Conservation (phyloP, 768 basidiomycete genomes). For the Rhizopogon vesiculosus region DNA sequence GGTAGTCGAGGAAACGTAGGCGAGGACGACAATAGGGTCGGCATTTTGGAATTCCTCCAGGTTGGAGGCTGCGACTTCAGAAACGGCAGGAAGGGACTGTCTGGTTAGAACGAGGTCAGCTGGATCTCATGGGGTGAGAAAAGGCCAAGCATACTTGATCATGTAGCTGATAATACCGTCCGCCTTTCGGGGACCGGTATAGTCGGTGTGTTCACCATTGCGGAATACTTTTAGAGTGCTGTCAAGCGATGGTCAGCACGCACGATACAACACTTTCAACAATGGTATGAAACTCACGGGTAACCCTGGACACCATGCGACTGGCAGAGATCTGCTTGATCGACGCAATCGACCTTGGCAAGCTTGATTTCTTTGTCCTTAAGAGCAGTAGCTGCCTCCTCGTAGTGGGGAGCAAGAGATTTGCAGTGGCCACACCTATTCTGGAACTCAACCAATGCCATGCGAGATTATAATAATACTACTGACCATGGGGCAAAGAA, state of each 20-base stretch:
- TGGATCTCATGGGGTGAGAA: background rate
- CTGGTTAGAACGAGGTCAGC: conserved; percentile 32
- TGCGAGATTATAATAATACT: background rate
- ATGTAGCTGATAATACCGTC: conserved; percentile 97
- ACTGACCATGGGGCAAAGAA: conserved; percentile 87
- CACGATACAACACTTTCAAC: background rate
- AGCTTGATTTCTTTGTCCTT: conserved; percentile 88
- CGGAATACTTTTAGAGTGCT: conserved; percentile 92
- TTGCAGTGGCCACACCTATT: conserved; percentile 94
- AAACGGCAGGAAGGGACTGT: conserved; percentile 92
- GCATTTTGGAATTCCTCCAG: conserved; percentile 81
- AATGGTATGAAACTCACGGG: conserved; percentile 55
- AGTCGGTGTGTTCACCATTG: conserved; percentile 75
- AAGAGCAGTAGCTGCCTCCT: conserved; percentile 88
- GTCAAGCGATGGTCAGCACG: background rate
- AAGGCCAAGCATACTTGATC: conserved; percentile 65
- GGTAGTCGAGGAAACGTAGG: conserved; percentile 75
- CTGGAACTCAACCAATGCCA: background rate
- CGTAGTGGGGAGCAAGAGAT: conserved; percentile 89
- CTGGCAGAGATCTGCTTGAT: conserved; percentile 88
- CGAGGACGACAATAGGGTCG: conserved; percentile 89
- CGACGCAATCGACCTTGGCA: conserved; percentile 97
- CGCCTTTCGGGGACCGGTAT: conserved; percentile 85
- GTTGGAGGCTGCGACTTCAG: conserved; percentile 70
- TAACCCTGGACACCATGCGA: conserved; percentile 87